Evolutionary conservation across 371 early-diverging fungal species (phyloP).

Genomic region (Mucor piriformis): DNA sequence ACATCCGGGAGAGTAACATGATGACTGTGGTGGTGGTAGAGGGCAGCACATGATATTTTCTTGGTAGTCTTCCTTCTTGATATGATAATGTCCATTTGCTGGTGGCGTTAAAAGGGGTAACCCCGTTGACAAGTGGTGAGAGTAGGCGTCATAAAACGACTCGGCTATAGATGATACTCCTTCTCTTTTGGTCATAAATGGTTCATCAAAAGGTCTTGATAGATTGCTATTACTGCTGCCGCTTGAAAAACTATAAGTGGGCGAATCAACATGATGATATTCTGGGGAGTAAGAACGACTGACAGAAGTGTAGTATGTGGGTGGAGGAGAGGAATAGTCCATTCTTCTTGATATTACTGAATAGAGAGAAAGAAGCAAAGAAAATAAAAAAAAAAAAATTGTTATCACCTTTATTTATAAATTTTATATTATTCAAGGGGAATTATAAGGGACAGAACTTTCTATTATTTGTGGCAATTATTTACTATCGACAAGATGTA

Average conservation of each 20-base stretch:
- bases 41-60: neutral
- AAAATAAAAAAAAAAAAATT: neutral
- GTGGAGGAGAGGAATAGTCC: constrained; percentile 1
- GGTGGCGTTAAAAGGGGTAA: constrained; percentile 28
- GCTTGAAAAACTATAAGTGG: constrained; percentile 22
- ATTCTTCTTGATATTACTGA: neutral
- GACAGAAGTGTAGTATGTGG: neutral
- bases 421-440: neutral
- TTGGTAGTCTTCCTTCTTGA: constrained; percentile 3
- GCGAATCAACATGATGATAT: constrained; percentile 15
- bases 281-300: constrained; percentile 9
- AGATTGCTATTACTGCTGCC: constrained; percentile 2
- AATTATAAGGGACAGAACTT: neutral
- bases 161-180: constrained; percentile 22
- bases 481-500: neutral
- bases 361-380: neutral
- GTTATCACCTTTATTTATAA: no score
- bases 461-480: constrained; percentile 2
- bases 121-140: constrained; percentile 16
- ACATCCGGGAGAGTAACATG: constrained; percentile 10
- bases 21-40: neutral
- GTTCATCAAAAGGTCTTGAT: neutral
- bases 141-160: constrained; percentile 20
- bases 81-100: constrained; percentile 2
- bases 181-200: neutral